Evolutionary conservation across 2,329 filamentous ascomycete species (phyloP), one percentile per base, ranked within the genome.

Genomic region (Fusarium citri): DNA sequence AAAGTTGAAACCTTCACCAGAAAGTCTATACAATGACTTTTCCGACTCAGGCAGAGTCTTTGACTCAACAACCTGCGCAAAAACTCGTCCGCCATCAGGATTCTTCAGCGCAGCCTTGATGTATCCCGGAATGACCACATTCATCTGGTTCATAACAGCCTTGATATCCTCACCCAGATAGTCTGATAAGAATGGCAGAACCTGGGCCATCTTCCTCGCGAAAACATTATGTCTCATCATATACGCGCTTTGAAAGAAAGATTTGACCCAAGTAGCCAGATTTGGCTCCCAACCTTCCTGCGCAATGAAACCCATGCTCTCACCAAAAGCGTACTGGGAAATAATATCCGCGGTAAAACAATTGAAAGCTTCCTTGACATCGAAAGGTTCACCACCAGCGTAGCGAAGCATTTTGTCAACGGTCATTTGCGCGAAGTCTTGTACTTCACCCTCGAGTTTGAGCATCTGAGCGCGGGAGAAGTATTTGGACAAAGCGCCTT

Each of bases 271-370:
- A 2, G 76, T 79, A 8, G 78, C 76, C 43, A 80, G 79, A 58
- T 81, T 81, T 8, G 79, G 79, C 26, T 76, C 72, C 79, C 80
- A 81, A 0, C 71, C 77, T 5, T 79, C 70, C 56, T 80, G 69
- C 1, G 62, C 43, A 1, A 72, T 56, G 8, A 72, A 69, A 2
- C 80, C 80, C 55, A 81, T 76, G 7, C 72, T 69, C 45, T 81
- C 77, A 12, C 81, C 80, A 57, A 82, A 82, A 23, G 74, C 76
- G 50, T 81, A 82, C 3, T 76, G 72, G 3, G 77, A 78, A 28
- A 82, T 82, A 5, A 77, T 75, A n/a, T 82, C 80, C 1, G 79
- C 76, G 0, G 80, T 81, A 55, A 81, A 81, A 64, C 80, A 81
- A 59, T 78, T 80, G 54, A 79, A 81, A 3, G 80, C 68, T 20